A percentile compares a stretch with the other conserved stretches of the same genome.
Evolutionary conservation across 371 early-diverging fungal genomes (phyloP).

Genomic region (Apophysomyces sp.): DNA sequence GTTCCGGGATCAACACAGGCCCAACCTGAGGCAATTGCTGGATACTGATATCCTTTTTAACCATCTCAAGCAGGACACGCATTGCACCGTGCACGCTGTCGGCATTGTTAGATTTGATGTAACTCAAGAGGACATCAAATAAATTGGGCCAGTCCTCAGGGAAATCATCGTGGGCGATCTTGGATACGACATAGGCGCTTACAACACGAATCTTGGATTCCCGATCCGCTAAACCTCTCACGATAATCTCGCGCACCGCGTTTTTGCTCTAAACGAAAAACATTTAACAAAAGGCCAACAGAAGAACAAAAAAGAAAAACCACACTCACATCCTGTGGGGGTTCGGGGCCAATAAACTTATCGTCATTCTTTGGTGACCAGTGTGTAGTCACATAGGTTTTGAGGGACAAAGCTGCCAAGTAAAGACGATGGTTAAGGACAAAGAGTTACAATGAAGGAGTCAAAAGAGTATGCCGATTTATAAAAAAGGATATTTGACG

Average conservation of each 20-base stretch:
- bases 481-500: conserved; percentile 72
- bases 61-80: conserved; percentile 85
- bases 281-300: neutral
- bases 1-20: conserved; percentile 80
- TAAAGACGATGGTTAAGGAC: conserved; percentile 39
- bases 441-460: neutral
- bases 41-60: conserved; percentile 83
- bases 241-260: conserved; percentile 49
- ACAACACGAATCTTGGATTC: conserved; percentile 64
- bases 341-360: conserved; percentile 59
- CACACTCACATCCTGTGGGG: conserved; percentile 48
- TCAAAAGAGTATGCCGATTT: neutral
- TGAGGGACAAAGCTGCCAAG: conserved; percentile 78
- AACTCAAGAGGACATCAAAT: conserved; percentile 71
- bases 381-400: conserved; percentile 73
- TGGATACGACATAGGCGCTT: conserved; percentile 80
- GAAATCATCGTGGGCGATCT: conserved; percentile 91
- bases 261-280: conserved; percentile 41
- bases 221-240: conserved; percentile 57
- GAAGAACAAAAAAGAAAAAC: neutral
- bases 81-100: conserved; percentile 87
- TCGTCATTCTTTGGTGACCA: conserved; percentile 72
- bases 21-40: conserved; percentile 81
- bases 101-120: conserved; percentile 64
- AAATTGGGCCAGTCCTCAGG: conserved; percentile 95